These are phyloP conservation scores for Hymenotorrendiella dingleyae DNA, from an alignment of 2,329 filamentous ascomycete genomes.

Conservation along the genomic window DNA sequence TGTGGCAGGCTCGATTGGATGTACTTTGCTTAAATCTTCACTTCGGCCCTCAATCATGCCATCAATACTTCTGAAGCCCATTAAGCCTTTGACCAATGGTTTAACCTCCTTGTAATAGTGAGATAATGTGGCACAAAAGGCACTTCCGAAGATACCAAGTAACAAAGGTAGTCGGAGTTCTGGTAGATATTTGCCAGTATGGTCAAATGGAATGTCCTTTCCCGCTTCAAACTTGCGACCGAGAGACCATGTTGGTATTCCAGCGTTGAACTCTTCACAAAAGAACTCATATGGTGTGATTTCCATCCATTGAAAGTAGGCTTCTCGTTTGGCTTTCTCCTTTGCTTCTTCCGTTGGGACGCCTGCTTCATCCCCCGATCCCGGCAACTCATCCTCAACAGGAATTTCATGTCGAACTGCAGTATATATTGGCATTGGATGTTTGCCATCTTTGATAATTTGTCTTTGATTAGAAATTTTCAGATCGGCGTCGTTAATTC, in stretches of 20 bases:
- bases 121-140: conserved; percentile 90
- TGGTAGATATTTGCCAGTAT: conserved; percentile 65
- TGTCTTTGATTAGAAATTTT: conserved; percentile 84
- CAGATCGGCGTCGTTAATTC: conserved; percentile 70
- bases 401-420: conserved; percentile 95
- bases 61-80: conserved; percentile 72
- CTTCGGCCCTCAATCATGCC: conserved; percentile 76
- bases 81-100: conserved; percentile 70
- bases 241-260: conserved; percentile 91
- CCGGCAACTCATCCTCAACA: conserved; percentile 42
- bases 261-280: conserved; percentile 84
- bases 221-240: conserved; percentile 78
- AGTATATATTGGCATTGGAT: conserved; percentile 91
- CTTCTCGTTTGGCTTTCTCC: conserved; percentile 52
- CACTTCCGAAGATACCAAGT: conserved; percentile 93
- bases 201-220: conserved; percentile 56
- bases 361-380: conserved; percentile 31
- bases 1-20: conserved; percentile 86
- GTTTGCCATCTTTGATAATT: conserved; percentile 69
- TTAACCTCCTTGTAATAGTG: conserved; percentile 94
- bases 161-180: conserved; percentile 79
- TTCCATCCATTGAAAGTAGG: conserved; percentile 99
- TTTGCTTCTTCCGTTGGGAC: conserved; percentile 43
- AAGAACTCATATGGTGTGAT: conserved; percentile 93
- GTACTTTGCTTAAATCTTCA: conserved; percentile 81